Evolutionary conservation across 1,139 yeast species (phyloP), one percentile per base, ranked within the genome.

Genomic region (Magnusiomyces ingens): DNA sequence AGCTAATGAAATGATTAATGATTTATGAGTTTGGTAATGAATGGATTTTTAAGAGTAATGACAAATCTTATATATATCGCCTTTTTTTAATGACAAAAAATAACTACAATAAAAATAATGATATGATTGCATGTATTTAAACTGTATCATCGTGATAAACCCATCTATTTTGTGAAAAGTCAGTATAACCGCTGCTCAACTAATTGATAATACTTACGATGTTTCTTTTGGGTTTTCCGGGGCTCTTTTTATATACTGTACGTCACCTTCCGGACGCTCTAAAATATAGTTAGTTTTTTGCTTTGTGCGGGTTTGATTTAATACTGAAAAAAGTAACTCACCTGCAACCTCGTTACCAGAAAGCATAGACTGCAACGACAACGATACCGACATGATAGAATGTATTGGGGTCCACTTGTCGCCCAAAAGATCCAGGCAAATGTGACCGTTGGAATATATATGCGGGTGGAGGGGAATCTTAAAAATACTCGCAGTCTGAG

Each of bases 321-420:
- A 17, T 32, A 2, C 18, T 15, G 36, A 36, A 36, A 5, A 22
- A 35, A 12, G 11, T 0, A 62, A 66, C 56, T 78, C 66, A 59
- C 77, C 75, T 37, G 66, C 57, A 4, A 64, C 57, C 0, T 61
- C 63, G 61, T 85, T 85, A 2, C 78, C 75, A 11, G 73, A 74
- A 47, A 85, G 67, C 83, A 85, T 80, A 48, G 85, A 80, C 61
- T 84, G 91, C 18, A 85, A 66, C 29, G 88, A 81, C 19, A 85
- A 59, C 21, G 81, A 67, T 0, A 82, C 72, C 5, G 81, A 72
- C 48, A 75, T 75, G 2, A 84, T 71, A 1, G 81, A 75, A 57
- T 84, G 84, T 0, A 84, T 83, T 0, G 91, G 91, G 0, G 88
- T 76, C 93, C 93, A 85, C 48, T 79, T 86, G 6, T 78, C 76